Evolutionary conservation across 768 basidiomycete genomes (phyloP).

Genomic region (Nevesoporus exiguus): DNA sequence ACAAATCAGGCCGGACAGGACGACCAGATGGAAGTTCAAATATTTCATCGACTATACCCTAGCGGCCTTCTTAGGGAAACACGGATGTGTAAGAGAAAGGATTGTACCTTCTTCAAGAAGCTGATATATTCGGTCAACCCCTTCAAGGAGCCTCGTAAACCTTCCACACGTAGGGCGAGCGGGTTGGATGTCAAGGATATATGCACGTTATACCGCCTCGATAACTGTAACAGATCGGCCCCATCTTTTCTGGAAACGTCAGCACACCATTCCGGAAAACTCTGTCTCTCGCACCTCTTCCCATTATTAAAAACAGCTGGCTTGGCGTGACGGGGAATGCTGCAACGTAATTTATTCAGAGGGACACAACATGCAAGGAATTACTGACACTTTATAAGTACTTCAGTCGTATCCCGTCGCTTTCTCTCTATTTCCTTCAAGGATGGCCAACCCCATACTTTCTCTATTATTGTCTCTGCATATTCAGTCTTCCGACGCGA

Average conservation of each 20-base stretch:
- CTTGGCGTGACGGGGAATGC: constrained; percentile 55
- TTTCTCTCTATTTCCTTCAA: constrained; percentile 49
- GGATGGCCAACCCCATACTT: constrained; percentile 68
- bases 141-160: constrained; percentile 50
- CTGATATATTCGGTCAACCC: constrained; percentile 45
- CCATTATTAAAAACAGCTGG: constrained; percentile 68
- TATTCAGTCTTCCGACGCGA: constrained; percentile 38
- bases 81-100: neutral
- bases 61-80: neutral
- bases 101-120: constrained; percentile 45
- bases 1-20: constrained; percentile 43
- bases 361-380: neutral
- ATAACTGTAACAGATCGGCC: constrained; percentile 53
- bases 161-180: constrained; percentile 57
- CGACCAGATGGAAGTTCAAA: constrained; percentile 43
- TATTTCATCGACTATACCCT: constrained; percentile 33
- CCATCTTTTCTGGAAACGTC: constrained; percentile 48
- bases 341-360: constrained; percentile 26
- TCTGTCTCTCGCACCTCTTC: constrained; percentile 49
- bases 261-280: constrained; percentile 4
- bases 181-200: constrained; percentile 57
- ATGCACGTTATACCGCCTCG: constrained; percentile 58
- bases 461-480: constrained; percentile 56
- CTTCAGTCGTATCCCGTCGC: constrained; percentile 48
- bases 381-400: constrained; percentile 43